Base-by-base conservation (phyloP, 2,329 filamentous ascomycete genomes). In the Teratosphaeriaceae sp. region DNA sequence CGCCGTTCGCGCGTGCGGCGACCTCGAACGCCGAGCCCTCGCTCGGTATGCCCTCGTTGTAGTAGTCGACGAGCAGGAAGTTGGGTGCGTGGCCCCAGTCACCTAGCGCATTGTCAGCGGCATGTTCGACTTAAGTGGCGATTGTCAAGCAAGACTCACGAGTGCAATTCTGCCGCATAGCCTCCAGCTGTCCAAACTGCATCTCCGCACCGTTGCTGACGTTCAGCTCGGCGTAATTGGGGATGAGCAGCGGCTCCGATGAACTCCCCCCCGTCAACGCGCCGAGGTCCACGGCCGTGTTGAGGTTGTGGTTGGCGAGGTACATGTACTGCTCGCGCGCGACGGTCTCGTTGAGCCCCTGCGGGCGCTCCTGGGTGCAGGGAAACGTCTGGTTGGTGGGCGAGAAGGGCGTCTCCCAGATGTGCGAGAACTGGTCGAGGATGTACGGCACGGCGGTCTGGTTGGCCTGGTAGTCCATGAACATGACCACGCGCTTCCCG, bases 351-450 rank as follows among this genome's bases (percentile, higher is more conserved):
- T 61, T 57, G 44, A 94, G 68, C 33, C 76, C 69, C 0, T 86
- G 86, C 0, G 89, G 88, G 0, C 89, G 81, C 59, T 95, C 79
- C 27, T 82, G 73, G 0, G 70, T 80, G 67, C 89, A 96, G 0
- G 88, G 88, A 61, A 95, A 94, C 1, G 64, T 62, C 2, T 79
- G 67, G 55, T 82, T 65, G 0, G 73, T 78, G 0, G 79, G 88
- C 41, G 88, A 85, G 61, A 94, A 96, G 0, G 86, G 85, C 1
- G 88, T 90, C 68, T 96, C 87, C 85, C 86, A 95, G 67, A 94
- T 76, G 59, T 94, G 85, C 5, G 77, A 78, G 68, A 95, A 96
- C 65, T 96, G 75, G 62, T 94, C 86, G 30, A 95, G 72, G 31
- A 95, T 75, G 79, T 87, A 96, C 0, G 89, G 88, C 15, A 87